A percentile compares a stretch with the other conserved stretches of the same genome.
Evolutionary conservation across 805 yeast genomes (phyloP).

Genomic region (Yamadazyma sp.): DNA sequence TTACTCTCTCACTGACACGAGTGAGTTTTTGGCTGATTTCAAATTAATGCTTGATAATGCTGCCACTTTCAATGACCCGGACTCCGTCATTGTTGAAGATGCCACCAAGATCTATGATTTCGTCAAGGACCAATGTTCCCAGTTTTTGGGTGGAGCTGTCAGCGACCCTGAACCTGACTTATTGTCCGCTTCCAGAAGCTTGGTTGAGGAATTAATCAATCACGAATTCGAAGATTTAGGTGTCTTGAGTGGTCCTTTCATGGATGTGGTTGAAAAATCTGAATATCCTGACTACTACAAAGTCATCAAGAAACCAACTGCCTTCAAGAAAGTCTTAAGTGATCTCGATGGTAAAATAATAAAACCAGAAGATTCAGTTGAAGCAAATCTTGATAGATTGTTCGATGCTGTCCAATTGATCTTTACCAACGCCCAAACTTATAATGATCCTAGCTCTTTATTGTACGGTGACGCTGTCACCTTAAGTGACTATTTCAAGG

Average conservation of each 20-base stretch:
- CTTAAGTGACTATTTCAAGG: constrained; percentile 52
- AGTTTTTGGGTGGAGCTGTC: constrained; percentile 14
- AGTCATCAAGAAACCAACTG: constrained; percentile 69
- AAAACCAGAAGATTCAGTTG: constrained; percentile 17
- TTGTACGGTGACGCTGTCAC: constrained; percentile 69
- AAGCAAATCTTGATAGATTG: constrained; percentile 57
- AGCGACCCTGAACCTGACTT: constrained; percentile 14
- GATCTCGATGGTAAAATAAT: constrained; percentile 51
- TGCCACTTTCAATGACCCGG: constrained; percentile 38
- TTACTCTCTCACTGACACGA: constrained; percentile 35
- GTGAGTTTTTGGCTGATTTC: constrained; percentile 34
- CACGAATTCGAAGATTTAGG: constrained; percentile 50
- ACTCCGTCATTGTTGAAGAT: constrained; percentile 59
- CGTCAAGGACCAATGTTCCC: constrained; percentile 47
- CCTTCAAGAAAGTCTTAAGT: constrained; percentile 57
- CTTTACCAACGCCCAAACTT: constrained; percentile 74
- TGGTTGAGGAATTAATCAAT: constrained; percentile 40
- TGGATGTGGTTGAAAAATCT: constrained; percentile 67
- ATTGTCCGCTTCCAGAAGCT: constrained; percentile 17
- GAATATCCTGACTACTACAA: constrained; percentile 80
- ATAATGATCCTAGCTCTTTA: constrained; percentile 70
- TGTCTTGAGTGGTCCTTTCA: constrained; percentile 63
- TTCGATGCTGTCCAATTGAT: constrained; percentile 57
- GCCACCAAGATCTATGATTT: constrained; percentile 55
- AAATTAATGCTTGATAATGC: constrained; percentile 37